A percentile compares a stretch with the other conserved stretches of the same genome.
These are phyloP conservation scores for Warburgia ugandensis DNA, from an alignment of 164 flowering plant species.

Conservation along the genomic window DNA sequence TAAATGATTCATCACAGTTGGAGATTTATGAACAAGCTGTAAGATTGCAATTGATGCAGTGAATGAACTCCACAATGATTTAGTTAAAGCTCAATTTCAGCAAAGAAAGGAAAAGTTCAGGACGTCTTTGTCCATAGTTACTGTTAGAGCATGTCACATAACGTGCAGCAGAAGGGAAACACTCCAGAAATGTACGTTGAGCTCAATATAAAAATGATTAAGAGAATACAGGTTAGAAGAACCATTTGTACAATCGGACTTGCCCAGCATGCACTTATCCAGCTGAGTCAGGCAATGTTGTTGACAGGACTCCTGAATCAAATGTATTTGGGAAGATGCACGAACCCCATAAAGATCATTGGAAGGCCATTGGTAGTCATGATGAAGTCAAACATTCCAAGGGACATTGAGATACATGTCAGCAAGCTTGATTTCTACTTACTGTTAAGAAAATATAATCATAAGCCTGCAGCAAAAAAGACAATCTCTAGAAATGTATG, in stretches of 20 bases:
- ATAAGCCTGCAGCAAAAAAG: conserved; percentile 10
- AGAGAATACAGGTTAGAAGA: background rate
- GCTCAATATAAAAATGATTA: background rate
- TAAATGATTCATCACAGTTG: too few relatives aligned
- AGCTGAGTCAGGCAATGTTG: conserved; percentile 3
- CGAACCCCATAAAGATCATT: background rate
- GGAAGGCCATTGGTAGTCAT: background rate
- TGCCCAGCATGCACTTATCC: conserved; percentile 8
- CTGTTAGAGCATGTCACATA: conserved; percentile 7
- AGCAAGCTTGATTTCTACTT: conserved; percentile 6
- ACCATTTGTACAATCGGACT: background rate
- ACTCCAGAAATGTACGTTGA: conserved; percentile 3
- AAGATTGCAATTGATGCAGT: too few relatives aligned
- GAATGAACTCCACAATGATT: too few relatives aligned
- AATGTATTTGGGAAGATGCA: conserved; percentile 6
- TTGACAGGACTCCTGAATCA: too few relatives aligned
- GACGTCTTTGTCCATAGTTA: too few relatives aligned
- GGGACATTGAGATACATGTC: conserved; percentile 2
- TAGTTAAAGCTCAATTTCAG: too few relatives aligned
- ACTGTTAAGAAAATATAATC: background rate
- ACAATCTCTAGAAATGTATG: conserved; percentile 12
- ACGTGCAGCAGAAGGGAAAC: conserved; percentile 14
- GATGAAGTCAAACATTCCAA: conserved; percentile 1
- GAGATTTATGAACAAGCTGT: too few relatives aligned
- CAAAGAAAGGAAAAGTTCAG: too few relatives aligned